Base-by-base conservation (phyloP, 139 green algal species). In the Tetraselmis chui region DNA sequence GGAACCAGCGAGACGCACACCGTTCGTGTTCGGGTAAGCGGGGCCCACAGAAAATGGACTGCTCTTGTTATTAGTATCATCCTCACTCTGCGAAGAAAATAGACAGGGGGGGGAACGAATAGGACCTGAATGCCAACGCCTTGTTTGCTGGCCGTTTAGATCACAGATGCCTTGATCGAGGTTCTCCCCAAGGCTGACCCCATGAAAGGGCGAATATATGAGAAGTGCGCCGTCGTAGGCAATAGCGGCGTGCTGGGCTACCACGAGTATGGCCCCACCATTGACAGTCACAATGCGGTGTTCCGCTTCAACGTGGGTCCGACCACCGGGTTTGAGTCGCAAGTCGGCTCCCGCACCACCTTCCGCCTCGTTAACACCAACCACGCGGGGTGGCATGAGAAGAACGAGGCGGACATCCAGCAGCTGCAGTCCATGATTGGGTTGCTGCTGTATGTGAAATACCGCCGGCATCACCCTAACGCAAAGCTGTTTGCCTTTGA, bases 241-340 rank as follows among this genome's bases (percentile, higher is more conserved):
- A 67, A 67, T 18, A 67, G 45, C 45, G 45, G 45, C 45, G 45
- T 67, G 45, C 45, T 80, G 24, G 77, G 77, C 28, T 26, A 80
- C 29, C 23, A 80, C 29, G 45, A 18, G 11, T 67, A 25, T 18
- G 45, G 45, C 45, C 45, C 45, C 45, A 18, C 45, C 45, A 86
- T 86, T 32, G 83, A 86, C 79, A 59, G 24, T 0, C 83, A 86
- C 79, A 79, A 86, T 25, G 79, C 83, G 23, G 74, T 86, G 31
- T 81, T 86, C 32, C 83, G 83, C 23, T 86, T 86, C 31, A 84
- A 84, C 67, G 79, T 45, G n/a, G 83, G 59, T 23, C 81, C 81
- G 5, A 31, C 31, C 29, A 30, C n/a, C 29, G 81, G 81, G 23
- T 84, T 75, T 29, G 81, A 80, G 81, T 24, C 27, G 31, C 75